phyloP scores from a whole-genome alignment of 2,329 filamentous ascomycete genomes.

The Neofusicoccum laricinum region DNA sequence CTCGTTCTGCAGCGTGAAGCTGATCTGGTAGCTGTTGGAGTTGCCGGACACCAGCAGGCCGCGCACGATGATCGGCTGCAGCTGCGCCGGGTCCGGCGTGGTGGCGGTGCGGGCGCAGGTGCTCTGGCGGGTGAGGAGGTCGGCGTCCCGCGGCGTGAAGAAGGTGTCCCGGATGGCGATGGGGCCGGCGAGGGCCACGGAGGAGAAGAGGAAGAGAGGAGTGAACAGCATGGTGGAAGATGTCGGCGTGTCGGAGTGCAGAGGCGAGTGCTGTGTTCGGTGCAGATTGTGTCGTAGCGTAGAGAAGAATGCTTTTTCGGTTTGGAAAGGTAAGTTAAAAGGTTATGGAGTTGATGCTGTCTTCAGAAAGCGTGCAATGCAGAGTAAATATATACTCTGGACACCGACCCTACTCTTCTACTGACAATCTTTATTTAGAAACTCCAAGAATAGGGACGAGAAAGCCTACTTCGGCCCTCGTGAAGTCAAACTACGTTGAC shows the following conservation, averaged over 20 bases:
- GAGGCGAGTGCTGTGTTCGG: too few species aligned
- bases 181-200: neutral
- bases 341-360: neutral
- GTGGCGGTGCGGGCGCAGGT: neutral
- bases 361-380: neutral
- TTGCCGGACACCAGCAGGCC: neutral
- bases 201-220: neutral
- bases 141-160: neutral
- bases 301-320: neutral
- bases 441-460: neutral
- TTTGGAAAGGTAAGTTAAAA: neutral
- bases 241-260: neutral
- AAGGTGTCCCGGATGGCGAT: neutral
- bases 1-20: neutral
- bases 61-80: neutral
- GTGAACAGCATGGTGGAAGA: neutral
- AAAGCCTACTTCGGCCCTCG: neutral
- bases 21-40: neutral
- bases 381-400: neutral
- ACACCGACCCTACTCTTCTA: neutral
- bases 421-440: neutral
- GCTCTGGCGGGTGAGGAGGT: neutral
- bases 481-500: neutral
- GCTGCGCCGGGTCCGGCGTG: neutral
- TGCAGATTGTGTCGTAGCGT: neutral